phyloP scores from a whole-genome alignment of 2,329 filamentous ascomycete species.

The Talaromyces verruculosus region DNA sequence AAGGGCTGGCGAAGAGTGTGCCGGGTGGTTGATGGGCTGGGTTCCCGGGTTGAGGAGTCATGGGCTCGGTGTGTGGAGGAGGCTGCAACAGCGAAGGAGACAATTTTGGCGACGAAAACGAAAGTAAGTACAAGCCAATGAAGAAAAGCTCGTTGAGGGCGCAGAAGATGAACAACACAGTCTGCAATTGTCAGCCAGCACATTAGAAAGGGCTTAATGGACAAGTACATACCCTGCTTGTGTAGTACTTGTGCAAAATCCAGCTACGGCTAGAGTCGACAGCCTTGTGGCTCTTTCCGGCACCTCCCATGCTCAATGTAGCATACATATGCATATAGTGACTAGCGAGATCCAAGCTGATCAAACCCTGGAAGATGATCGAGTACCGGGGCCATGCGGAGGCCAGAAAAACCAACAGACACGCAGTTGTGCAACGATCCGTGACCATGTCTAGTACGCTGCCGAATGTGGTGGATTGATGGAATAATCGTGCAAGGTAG shows the following conservation, averaged over 20 bases:
- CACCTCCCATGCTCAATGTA: conserved; percentile 81
- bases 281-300: conserved; percentile 83
- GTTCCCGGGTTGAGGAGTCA: conserved; percentile 63
- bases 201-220: neutral
- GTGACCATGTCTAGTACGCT: conserved; percentile 99
- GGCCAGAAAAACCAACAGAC: conserved; percentile 88
- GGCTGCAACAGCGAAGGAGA: conserved; percentile 77
- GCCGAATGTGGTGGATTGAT: conserved; percentile 93
- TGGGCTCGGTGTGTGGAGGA: conserved; percentile 58
- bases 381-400: conserved; percentile 93
- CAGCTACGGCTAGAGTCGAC: conserved; percentile 84
- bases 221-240: conserved; percentile 72
- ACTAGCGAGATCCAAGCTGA: conserved; percentile 87
- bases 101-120: conserved; percentile 87
- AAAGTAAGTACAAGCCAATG: conserved; percentile 95
- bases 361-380: conserved; percentile 89
- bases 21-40: conserved; percentile 57
- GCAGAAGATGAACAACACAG: conserved; percentile 87
- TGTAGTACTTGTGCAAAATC: conserved; percentile 93
- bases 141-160: conserved; percentile 94
- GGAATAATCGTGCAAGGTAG: conserved; percentile 79
- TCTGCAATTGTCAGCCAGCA: conserved; percentile 53
- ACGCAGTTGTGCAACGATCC: conserved; percentile 93
- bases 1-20: conserved; percentile 81
- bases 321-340: conserved; percentile 99